phyloP scores from a whole-genome alignment of 768 basidiomycete species.

The Lactifluus hygrophoroides region DNA sequence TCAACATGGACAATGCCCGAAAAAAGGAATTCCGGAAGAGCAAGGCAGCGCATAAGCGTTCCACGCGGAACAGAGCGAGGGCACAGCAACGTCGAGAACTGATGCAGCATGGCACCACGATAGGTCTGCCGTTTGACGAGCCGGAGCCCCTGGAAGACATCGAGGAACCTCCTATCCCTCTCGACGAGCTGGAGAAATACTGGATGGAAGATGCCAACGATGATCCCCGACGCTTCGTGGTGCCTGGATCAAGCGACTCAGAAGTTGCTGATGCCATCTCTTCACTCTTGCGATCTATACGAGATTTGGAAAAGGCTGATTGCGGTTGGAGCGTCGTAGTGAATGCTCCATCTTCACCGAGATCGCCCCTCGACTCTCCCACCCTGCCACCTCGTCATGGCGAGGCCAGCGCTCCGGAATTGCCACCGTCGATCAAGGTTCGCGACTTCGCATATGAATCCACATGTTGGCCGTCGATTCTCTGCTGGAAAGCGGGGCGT shows the following conservation, averaged over 20 bases:
- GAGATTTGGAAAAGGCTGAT: conserved; percentile 10
- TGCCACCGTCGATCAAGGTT: conserved; percentile 18
- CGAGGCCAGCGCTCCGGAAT: neutral
- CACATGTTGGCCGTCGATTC: conserved; percentile 8
- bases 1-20: conserved; percentile 37
- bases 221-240: conserved; percentile 29
- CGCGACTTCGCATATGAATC: conserved; percentile 26
- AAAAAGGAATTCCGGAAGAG: conserved; percentile 30
- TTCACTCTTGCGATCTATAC: conserved; percentile 8
- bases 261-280: neutral
- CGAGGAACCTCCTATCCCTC: conserved; percentile 27
- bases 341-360: conserved; percentile 5
- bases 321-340: conserved; percentile 10
- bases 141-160: conserved; percentile 24
- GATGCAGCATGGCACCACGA: conserved; percentile 22
- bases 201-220: conserved; percentile 32
- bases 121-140: conserved; percentile 4
- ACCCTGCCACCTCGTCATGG: neutral
- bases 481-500: neutral
- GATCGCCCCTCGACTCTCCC: conserved; percentile 3
- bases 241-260: conserved; percentile 27
- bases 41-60: conserved; percentile 26
- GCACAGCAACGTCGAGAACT: conserved; percentile 26
- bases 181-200: conserved; percentile 27
- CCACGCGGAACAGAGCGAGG: conserved; percentile 25